Percentiles rank a stretch among this genome's conserved stretches.
These are phyloP conservation scores for Mollisiaceae sp. DNA, from an alignment of 2,329 filamentous ascomycete genomes.

Conservation along the genomic window DNA sequence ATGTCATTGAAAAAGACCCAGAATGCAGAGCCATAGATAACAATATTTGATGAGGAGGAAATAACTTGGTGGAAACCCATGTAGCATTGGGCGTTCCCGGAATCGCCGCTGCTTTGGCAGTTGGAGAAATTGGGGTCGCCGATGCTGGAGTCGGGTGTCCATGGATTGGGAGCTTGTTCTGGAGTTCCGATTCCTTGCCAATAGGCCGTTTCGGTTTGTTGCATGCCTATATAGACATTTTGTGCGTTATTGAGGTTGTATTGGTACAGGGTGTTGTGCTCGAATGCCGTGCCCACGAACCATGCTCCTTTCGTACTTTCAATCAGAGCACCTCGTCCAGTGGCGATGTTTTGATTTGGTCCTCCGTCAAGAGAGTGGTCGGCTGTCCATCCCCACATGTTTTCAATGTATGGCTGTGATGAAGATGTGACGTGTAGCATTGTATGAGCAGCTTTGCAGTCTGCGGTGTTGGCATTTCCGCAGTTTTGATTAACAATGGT, in stretches of 20 bases:
- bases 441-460: background rate
- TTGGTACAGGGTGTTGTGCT: constrained; percentile 48
- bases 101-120: constrained; percentile 30
- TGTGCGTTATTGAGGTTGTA: constrained; percentile 38
- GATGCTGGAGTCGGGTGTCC: constrained; percentile 39
- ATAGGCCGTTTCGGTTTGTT: constrained; percentile 28
- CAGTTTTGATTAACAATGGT: constrained; percentile 24
- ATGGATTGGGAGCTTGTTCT: constrained; percentile 47
- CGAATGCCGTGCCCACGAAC: constrained; percentile 55
- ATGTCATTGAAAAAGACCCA: constrained; percentile 45
- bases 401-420: constrained; percentile 49
- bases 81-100: constrained; percentile 37
- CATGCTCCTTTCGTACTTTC: constrained; percentile 55
- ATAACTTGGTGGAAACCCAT: constrained; percentile 38
- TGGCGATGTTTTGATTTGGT: constrained; percentile 47
- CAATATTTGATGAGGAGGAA: constrained; percentile 35
- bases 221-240: constrained; percentile 24
- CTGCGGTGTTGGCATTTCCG: constrained; percentile 57
- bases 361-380: constrained; percentile 43
- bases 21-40: constrained; percentile 43
- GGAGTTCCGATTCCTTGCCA: constrained; percentile 41
- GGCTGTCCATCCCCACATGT: constrained; percentile 53
- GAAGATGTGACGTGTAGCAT: background rate
- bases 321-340: constrained; percentile 53
- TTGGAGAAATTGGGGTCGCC: constrained; percentile 42